Evolutionary conservation across 2,329 filamentous ascomycete species (phyloP).

Genomic region (Passalora sequoiae): DNA sequence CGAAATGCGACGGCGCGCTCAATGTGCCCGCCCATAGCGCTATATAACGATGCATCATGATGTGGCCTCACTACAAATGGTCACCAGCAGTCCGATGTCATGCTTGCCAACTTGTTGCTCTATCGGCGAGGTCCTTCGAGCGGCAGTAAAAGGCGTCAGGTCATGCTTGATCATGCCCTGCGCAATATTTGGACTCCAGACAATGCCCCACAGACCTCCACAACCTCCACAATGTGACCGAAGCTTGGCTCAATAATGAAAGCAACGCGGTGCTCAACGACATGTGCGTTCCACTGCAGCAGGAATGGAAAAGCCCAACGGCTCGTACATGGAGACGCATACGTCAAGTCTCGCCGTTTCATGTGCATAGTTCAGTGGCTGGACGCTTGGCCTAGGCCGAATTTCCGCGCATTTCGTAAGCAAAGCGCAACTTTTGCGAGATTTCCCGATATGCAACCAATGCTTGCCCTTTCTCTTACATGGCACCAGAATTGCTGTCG

Average conservation of each 20-base stretch:
- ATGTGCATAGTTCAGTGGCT: background rate
- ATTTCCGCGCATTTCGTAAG: background rate
- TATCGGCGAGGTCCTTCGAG: too few species aligned
- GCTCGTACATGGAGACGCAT: background rate
- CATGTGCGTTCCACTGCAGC: background rate
- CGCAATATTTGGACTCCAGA: constrained; percentile 5
- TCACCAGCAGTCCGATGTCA: too few species aligned
- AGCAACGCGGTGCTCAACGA: constrained; percentile 3
- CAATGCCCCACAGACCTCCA: constrained; percentile 2
- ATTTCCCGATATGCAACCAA: constrained; percentile 4
- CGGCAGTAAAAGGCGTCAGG: too few species aligned
- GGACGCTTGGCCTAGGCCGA: background rate
- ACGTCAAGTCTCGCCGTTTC: background rate
- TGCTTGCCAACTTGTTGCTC: too few species aligned
- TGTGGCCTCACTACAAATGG: too few species aligned
- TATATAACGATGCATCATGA: too few species aligned
- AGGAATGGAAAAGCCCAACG: constrained; percentile 3
- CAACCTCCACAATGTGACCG: constrained; percentile 17
- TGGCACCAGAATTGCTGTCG: constrained; percentile 4
- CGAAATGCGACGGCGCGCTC: background rate
- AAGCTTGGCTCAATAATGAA: constrained; percentile 8
- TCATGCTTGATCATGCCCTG: background rate
- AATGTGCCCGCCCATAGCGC: too few species aligned
- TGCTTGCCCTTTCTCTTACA: background rate
- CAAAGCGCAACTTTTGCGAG: constrained; percentile 3